Conservation (phyloP, 306 rosid species). For the Prunus mongolica region DNA sequence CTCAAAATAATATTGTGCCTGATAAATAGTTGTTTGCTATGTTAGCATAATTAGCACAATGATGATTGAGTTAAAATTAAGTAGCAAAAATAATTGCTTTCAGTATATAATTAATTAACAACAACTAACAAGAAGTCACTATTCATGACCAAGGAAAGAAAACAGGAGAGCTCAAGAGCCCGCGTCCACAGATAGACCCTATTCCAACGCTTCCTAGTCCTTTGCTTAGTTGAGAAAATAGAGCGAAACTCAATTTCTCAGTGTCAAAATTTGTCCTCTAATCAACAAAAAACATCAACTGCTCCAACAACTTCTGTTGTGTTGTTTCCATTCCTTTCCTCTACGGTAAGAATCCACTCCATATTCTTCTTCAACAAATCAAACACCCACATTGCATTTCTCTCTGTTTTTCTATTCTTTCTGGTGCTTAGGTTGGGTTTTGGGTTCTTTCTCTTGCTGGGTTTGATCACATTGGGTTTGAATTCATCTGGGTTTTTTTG, state of each 20-base stretch:
- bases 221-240: neutral
- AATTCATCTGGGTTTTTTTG: constrained; percentile 13
- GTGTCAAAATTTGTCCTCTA: neutral
- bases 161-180: neutral
- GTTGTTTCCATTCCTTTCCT: neutral
- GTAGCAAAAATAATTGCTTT: neutral
- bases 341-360: neutral
- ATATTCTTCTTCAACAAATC: neutral
- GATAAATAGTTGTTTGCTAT: neutral
- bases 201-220: constrained; percentile 31
- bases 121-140: too few species aligned
- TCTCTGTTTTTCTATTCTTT: neutral
- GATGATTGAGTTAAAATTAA: constrained; percentile 6
- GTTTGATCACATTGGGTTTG: neutral
- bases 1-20: neutral
- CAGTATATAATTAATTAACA: too few species aligned
- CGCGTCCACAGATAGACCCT: constrained; percentile 29
- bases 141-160: neutral
- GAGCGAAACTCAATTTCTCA: neutral
- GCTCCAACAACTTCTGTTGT: neutral
- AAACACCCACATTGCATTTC: neutral
- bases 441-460: constrained; percentile 5
- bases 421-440: neutral
- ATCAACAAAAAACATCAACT: neutral
- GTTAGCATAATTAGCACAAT: neutral